Base-by-base conservation (phyloP, 495 filamentous ascomycete genomes). In the Neurospora discreta region DNA sequence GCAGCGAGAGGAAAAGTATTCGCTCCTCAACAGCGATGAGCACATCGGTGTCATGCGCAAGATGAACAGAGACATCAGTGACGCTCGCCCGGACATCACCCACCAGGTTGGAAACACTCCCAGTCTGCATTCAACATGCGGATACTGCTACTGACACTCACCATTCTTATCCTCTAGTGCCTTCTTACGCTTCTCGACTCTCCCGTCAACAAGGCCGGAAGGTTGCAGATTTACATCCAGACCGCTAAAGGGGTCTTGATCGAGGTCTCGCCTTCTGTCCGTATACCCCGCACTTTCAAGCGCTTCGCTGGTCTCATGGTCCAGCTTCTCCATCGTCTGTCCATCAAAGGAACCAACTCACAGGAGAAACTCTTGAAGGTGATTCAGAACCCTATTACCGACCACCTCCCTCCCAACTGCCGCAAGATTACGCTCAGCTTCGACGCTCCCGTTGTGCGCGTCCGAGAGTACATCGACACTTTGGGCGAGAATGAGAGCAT, bases 1-100 rank as follows among this genome's bases (percentile, higher is more conserved):
- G 72, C 87, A 87, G 52, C 85, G 90, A 30, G 94, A 97, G 75
- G 95, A 98, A 75, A 98, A 98, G 79, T 98, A 95, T 82, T 93
- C 93, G 67, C 84, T 99, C 52, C 87, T 99, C 75, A 99, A 99
- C 86, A 97, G 94, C 80, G 95, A 99, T 76, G 95, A 99, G 83
- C 95, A 99, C 79, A 99, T 99, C 73, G 96, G 95, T 69, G 90
- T 98, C 73, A 95, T 98, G 93, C 91, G 96, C 78, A 99, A 98
- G 87, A 98, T 97, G 95, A 96, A 96, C 82, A 85, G 95, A 68
- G 95, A 99, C 77, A 99, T 99, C 76, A 97, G 94, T 78, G 95
- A 99, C 79, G 95, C 95, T 39, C 89, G 95, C 69, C 95, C 95
- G 13, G 95, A 99, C 82, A 99, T 99, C 71, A 95, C 96, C 23